These are phyloP conservation scores for Yamadazyma sp. DNA, from an alignment of 1,139 yeast genomes.

Conservation along the genomic window DNA sequence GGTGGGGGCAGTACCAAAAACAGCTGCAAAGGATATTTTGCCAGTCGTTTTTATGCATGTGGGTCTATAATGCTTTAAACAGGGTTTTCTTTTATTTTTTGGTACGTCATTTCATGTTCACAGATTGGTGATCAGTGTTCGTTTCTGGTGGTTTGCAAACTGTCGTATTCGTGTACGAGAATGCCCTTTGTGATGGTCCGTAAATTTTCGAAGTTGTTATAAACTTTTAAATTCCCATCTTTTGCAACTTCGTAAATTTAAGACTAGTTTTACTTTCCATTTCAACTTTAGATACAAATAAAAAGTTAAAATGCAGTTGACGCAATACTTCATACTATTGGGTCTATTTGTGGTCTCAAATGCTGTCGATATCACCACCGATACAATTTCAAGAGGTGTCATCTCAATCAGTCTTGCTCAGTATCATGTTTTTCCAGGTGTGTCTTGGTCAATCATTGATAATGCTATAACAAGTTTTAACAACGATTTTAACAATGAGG, in stretches of 20 bases:
- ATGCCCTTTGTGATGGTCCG: no score
- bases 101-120: background rate
- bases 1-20: no score
- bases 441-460: constrained; percentile 32
- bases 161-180: no score
- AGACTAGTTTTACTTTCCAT: no score
- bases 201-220: no score
- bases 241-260: no score
- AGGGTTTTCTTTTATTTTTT: background rate
- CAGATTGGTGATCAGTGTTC: background rate
- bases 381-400: constrained; percentile 10
- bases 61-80: background rate
- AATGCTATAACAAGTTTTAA: constrained; percentile 24
- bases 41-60: background rate
- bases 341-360: constrained; percentile 1
- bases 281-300: no score
- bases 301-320: background rate
- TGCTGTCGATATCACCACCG: constrained; percentile 9
- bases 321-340: background rate
- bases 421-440: constrained; percentile 18
- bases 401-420: constrained; percentile 7
- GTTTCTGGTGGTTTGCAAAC: no score
- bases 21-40: background rate
- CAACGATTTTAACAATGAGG: constrained; percentile 24
- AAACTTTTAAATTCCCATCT: no score